These are phyloP conservation scores for Larix kaempferi DNA, from an alignment of 75 land plant species.

Conservation along the genomic window DNA sequence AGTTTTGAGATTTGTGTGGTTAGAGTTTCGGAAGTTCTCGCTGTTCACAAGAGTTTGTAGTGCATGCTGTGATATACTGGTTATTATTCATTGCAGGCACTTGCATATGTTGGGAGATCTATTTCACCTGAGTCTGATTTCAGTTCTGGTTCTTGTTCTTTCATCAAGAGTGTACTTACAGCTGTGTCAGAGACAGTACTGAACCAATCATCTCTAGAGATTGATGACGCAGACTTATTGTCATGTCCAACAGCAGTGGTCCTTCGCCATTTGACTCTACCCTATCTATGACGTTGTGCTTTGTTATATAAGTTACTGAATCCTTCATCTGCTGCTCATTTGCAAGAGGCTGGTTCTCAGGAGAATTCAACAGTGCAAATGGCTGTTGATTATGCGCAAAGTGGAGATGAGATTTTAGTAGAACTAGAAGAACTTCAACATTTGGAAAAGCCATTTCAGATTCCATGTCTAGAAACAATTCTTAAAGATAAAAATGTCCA, in stretches of 20 bases:
- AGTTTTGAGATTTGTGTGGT: background rate
- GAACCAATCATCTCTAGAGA: slow-evolving; percentile 31
- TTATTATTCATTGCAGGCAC: slow-evolving; percentile 19
- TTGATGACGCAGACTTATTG: slow-evolving; percentile 33
- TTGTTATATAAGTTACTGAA: slow-evolving; percentile 63
- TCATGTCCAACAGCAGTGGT: slow-evolving; percentile 26
- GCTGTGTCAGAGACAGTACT: slow-evolving; percentile 25
- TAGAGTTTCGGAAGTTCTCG: background rate
- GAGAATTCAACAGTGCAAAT: slow-evolving; percentile 15
- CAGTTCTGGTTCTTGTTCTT: slow-evolving; percentile 13
- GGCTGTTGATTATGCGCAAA: slow-evolving; percentile 15
- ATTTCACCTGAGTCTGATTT: slow-evolving; percentile 14
- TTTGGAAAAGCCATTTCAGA: slow-evolving; percentile 61
- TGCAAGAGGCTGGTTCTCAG: slow-evolving; percentile 24
- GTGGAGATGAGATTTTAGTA: background rate
- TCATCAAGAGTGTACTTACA: slow-evolving; percentile 19
- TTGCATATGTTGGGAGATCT: slow-evolving; percentile 18
- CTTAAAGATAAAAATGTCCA: slow-evolving; percentile 48
- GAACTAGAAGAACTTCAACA: slow-evolving; percentile 54
- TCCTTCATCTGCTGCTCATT: slow-evolving; percentile 39
- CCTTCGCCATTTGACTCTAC: slow-evolving; percentile 65
- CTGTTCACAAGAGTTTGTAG: background rate
- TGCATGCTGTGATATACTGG: background rate
- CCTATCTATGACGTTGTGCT: slow-evolving; percentile 82
- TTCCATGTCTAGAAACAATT: slow-evolving; percentile 53